phyloP scores from a whole-genome alignment of 345 rosid genomes.

The Cardamine occulta region DNA sequence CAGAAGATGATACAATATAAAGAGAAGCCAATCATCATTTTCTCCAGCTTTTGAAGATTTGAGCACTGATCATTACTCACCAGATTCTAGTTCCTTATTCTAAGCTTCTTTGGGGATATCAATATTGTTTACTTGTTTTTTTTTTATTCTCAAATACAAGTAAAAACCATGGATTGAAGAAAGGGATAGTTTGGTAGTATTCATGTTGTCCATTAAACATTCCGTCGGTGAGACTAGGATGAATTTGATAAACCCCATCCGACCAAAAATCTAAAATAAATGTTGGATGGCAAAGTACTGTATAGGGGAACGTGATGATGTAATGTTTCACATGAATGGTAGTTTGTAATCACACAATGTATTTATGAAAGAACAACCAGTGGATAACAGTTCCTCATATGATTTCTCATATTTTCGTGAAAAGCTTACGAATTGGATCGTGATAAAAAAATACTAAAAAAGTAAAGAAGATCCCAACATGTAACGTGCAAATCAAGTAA shows the following conservation, averaged over 20 bases:
- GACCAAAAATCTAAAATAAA: no score
- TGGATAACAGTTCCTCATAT: not conserved
- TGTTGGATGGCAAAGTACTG: no score
- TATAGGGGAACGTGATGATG: no score
- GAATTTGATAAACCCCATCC: no score
- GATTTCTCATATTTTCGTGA: no score
- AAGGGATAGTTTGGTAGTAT: no score
- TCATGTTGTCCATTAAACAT: constrained; percentile 12
- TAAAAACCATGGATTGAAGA: constrained; percentile 10
- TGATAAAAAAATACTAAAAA: no score
- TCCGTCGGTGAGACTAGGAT: constrained; percentile 20
- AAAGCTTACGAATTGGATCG: not conserved
- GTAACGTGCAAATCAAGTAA: constrained; percentile 14
- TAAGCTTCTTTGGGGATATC: constrained; percentile 27
- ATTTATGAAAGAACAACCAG: no score
- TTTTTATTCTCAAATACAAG: not conserved
- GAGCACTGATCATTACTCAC: not conserved
- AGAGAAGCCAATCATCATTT: constrained; percentile 11
- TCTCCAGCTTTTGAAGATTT: constrained; percentile 10
- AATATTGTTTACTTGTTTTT: no score
- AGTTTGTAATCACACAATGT: no score
- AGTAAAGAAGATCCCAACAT: not conserved
- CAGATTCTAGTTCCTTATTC: constrained; percentile 1
- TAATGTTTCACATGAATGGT: no score
- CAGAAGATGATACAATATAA: constrained; percentile 38